Evolutionary conservation across 495 filamentous ascomycete genomes (phyloP), one percentile per base, ranked within the genome.

Genomic region (Tuber indicum): DNA sequence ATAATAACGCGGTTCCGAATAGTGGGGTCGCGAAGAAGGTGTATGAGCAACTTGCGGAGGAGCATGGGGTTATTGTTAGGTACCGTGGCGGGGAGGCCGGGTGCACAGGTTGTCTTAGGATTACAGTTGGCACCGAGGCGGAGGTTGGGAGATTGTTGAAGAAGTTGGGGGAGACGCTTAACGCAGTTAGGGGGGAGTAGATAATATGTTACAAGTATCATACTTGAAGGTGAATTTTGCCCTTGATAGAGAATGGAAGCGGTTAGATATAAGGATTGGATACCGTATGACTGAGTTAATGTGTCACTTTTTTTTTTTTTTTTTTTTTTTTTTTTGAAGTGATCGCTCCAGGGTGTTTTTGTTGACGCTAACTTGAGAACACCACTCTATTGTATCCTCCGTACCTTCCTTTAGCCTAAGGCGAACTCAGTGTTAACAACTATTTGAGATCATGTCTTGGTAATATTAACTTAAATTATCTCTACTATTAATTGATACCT

Each of bases 71-170:
- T 2, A 93, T 99, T 43, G 96, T 99, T 17, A 86, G 96, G 75
- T 99, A 98, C 84, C 87, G 96, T 71, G 96, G 96, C 3, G 96
- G 94, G 85, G 96, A 99, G 87, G 85, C 90, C 45, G 96, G 94
- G 8, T 99, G 96, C 82, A 82, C 90, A 77, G 96, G 94, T 1
- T 97, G 95, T 82, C 84, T 99, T 82, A 87, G 96, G 62, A 91
- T 99, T 78, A 98, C 96, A 1, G 92, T 99, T 14, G 96, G 96
- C 9, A 99, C 96, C 8, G 92, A 94, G 83, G 84, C 88, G 21
- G 96, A 99, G 85, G 92, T 96, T 41, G 90, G 89, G 46, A 89
- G 88, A 79, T 91, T 98, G 82, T 83, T 99, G 84, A 84, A 86
- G 39, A 90, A 93, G 82, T 82, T 97, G 46, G 86, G 85, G 81